Percentiles rank a stretch among this genome's conserved stretches.
Evolutionary conservation across 148 eudicot species (phyloP).

Genomic region (Selenicereus undatus): DNA sequence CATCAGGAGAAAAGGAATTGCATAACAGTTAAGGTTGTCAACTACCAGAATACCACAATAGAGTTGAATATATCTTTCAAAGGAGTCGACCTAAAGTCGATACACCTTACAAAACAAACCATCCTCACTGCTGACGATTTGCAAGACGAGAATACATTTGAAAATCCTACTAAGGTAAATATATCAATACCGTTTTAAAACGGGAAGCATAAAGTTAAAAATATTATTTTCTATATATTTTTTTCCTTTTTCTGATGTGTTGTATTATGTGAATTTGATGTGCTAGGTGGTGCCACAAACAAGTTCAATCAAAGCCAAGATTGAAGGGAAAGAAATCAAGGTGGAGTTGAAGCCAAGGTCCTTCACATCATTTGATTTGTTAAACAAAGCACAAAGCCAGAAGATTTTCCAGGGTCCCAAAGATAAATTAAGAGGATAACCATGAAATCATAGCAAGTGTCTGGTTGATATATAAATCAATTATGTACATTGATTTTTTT

Average conservation of each 20-base stretch:
- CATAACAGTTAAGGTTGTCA: conserved; percentile 75
- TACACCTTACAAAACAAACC: conserved; percentile 36
- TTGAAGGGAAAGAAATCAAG: conserved; percentile 9
- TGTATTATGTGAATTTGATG: not conserved
- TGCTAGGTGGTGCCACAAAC: conserved; percentile 35
- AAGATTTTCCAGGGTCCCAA: not conserved
- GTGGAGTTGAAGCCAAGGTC: conserved; percentile 31
- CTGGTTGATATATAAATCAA: not conserved
- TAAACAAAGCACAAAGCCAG: not conserved
- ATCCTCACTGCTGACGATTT: conserved; percentile 36
- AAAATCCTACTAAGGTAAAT: conserved; percentile 61
- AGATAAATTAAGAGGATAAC: not conserved
- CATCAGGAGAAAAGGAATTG: conserved; percentile 31
- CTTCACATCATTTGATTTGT: conserved; percentile 35
- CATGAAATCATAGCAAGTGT: not conserved
- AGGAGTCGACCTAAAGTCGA: conserved; percentile 33
- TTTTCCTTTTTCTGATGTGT: not conserved
- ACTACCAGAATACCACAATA: conserved; percentile 36
- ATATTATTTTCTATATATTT: too few relatives aligned
- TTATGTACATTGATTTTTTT: not conserved
- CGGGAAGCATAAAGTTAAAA: too few relatives aligned
- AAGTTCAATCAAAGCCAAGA: conserved; percentile 6
- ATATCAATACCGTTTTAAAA: not conserved
- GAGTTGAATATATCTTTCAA: conserved; percentile 34
- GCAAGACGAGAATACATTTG: conserved; percentile 34